Percentiles rank a stretch among this genome's conserved stretches.
These are phyloP conservation scores for Polytrichum formosum DNA, from an alignment of 225 moss, liverwort and hornwort genomes.

Conservation along the genomic window DNA sequence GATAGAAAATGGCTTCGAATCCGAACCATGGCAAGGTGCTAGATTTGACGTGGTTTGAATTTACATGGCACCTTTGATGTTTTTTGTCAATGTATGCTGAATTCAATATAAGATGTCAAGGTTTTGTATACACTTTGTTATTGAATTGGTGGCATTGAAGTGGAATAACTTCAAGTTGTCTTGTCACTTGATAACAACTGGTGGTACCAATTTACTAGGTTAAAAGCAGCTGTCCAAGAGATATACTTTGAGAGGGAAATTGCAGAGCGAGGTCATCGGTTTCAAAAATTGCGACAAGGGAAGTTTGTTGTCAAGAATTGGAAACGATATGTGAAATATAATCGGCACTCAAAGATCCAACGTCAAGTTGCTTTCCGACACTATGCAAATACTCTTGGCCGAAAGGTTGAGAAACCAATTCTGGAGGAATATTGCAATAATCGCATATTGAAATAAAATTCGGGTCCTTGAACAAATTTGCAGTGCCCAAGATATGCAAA, in stretches of 20 bases:
- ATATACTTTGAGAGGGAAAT: conserved; percentile 41
- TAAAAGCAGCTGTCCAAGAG: conserved; percentile 59
- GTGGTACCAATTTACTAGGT: conserved; percentile 24
- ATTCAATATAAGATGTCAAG: too few relatives aligned
- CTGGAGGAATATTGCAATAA: too few relatives aligned
- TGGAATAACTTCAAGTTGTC: too few relatives aligned
- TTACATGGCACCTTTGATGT: too few relatives aligned
- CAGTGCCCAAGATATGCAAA: too few relatives aligned
- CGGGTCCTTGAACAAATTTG: too few relatives aligned
- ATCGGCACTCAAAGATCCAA: conserved; percentile 41
- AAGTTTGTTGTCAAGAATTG: conserved; percentile 52
- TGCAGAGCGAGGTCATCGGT: conserved; percentile 42
- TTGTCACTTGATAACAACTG: not conserved
- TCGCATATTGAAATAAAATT: too few relatives aligned
- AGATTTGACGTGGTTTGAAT: too few relatives aligned
- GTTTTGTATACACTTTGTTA: too few relatives aligned
- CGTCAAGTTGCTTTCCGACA: conserved; percentile 75
- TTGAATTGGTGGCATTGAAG: too few relatives aligned
- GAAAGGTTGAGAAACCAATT: conserved; percentile 37
- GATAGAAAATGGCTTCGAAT: conserved; percentile 70
- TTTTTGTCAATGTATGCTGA: too few relatives aligned
- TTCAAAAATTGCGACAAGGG: conserved; percentile 47
- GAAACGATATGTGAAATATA: conserved; percentile 46
- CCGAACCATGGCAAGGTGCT: conserved; percentile 66
- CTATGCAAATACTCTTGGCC: conserved; percentile 47